Base-by-base conservation (phyloP, 805 yeast species). In the Wickerhamomyces xylosicus region DNA sequence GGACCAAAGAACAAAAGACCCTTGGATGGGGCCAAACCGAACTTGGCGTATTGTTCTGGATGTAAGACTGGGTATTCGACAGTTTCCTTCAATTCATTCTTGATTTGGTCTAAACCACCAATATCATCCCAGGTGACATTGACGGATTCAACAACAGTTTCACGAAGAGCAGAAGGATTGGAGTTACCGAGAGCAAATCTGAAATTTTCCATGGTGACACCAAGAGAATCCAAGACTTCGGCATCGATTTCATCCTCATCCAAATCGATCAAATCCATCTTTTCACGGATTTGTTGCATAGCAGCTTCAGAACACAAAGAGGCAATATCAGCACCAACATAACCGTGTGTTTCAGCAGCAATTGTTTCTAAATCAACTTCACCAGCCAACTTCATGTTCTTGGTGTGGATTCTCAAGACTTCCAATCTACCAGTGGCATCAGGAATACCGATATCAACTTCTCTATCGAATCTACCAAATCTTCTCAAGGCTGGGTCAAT, bases 251-350 rank as follows among this genome's bases (percentile, higher is more conserved):
- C 92, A 46, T 89, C 97, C 63, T 87, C 95, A 46, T 89, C 97
- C 51, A 89, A 71, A 57, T 90, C 97, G 52, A 94, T 92, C 48
- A 92, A 71, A 57, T 92, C 98, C 97, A 92, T 89, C 77, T 92
- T 92, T 68, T 92, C 99, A 67, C 98, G 85, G 58, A 92, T 92
- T 71, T 94, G 98, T 73, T 92, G 98, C 98, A 92, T 92, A 43
- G 98, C 99, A 48, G 98, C 98, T 69, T 94, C 99, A n/a, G 97
- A 87, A 73, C 98, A 92, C 57, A 92, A 72, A 7, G 97, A 89
- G 2, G 98, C 98, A 55, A 92, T 71, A 76, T 92, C 99, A 37
- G 97, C 95, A 71, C 99, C 99, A 43, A 92, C 99, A 58, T 89
- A 92, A 70, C 99, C 99, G 60, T 94, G 99, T 31, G 98, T 92